Evolutionary conservation across 129 eudicot species (phyloP), one percentile per base, ranked within the genome.

Genomic region (Centrapalus pauciflorus): DNA sequence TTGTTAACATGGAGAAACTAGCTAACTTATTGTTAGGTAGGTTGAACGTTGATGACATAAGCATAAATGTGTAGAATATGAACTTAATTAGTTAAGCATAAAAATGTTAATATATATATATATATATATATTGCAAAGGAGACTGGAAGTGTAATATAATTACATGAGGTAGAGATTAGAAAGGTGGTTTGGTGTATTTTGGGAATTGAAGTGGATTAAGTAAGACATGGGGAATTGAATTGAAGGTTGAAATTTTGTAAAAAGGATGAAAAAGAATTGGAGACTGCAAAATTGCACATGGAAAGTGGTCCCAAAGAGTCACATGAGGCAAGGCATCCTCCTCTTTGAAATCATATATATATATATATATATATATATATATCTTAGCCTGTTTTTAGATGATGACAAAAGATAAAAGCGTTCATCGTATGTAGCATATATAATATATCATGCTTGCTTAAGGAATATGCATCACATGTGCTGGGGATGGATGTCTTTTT

Each of bases 281-380:
- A 61, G 25, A 79, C 80, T 77, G 86, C 86, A 83, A 77, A 69
- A 62, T 46, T 41, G 89, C 89, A 86, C 88, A 80, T 86, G 89
- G 61, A 74, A 71, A 76, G 83, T 69, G 89, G 95, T 75, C 89
- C 94, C 95, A 60, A 63, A 34, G 60, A 52, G 66, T 80, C 88
- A 85, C 93, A 85, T 85, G 93, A 76, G 70, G 66, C 38, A 58
- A n/a, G n/a, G n/a, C n/a, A n/a, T n/a, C n/a, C n/a, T 33, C 55
- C 72, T 69, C 65, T 79, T 75, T 76, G 78, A 73, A 64, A 76
- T 67, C 71, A 65, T 67, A 69, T 51, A 69, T 55, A 32, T 55
- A 6, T 19, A 0, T 56, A 17, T 69, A 69, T 40, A 56, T 34
- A 41, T 23, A 45, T 64, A 29, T 48, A 28, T 61, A 59, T 35